A percentile compares a stretch with the other conserved stretches of the same genome.
These are phyloP conservation scores for Extremus antarcticus DNA, from an alignment of 495 filamentous ascomycete species.

Conservation along the genomic window DNA sequence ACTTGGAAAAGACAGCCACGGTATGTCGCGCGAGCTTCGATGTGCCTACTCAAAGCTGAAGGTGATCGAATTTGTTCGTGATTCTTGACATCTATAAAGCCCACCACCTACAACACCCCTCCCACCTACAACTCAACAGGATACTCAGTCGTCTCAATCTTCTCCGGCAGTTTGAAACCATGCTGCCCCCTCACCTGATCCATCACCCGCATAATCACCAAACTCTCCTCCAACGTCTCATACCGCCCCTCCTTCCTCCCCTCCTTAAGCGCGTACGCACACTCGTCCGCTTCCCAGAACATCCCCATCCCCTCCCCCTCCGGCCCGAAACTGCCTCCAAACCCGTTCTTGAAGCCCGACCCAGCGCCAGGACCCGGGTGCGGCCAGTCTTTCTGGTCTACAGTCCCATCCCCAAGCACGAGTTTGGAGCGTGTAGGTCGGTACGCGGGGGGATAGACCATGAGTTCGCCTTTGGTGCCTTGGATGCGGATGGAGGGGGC, in stretches of 20 bases:
- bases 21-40: no score
- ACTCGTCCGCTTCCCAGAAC: conserved; percentile 95
- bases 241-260: conserved; percentile 67
- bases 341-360: conserved; percentile 24
- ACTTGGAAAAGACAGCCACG: no score
- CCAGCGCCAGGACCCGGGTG: conserved; percentile 20
- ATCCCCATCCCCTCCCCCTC: conserved; percentile 58
- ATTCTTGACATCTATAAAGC: no score
- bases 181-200: conserved; percentile 74
- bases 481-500: conserved; percentile 71
- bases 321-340: conserved; percentile 7
- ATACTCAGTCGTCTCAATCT: conserved; percentile 69
- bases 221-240: conserved; percentile 69
- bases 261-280: conserved; percentile 69
- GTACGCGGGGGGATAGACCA: conserved; percentile 65
- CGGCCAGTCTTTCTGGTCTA: conserved; percentile 27
- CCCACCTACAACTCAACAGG: conserved; percentile 21
- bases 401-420: conserved; percentile 33
- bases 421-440: conserved; percentile 56
- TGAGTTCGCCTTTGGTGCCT: conserved; percentile 77
- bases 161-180: conserved; percentile 65
- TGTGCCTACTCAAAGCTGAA: no score
- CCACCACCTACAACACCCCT: no score
- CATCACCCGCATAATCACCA: conserved; percentile 90
- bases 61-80: no score